Base-by-base conservation (phyloP, 352 stramenopile species). In the Globisporangium sylvaticum region DNA sequence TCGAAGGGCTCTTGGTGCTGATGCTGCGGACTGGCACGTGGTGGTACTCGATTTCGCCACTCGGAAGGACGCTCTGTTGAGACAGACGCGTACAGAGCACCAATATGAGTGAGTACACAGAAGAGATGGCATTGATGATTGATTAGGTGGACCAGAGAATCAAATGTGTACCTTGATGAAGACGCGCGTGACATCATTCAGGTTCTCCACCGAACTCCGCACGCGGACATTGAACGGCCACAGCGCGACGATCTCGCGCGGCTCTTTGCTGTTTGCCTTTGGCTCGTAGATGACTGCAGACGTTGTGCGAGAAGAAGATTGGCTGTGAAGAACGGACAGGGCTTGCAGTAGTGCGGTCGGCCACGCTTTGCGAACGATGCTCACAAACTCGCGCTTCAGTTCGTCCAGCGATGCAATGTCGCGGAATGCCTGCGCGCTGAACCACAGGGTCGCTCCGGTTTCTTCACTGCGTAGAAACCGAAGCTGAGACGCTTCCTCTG, bases 161-260 rank as follows among this genome's bases (percentile, higher is more conserved):
- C 24, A 14, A 44, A 39, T 9, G 7, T 24, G 7, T 37, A 76
- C 70, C 70, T 84, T 83, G 50, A 87, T 48, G 37, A 72, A 84
- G 6, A 88, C 25, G 20, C 76, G 74, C 20, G 74, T 74, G 42
- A 73, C 37, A 44, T 84, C 74, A 7, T 65, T 69, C n/a, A 68
- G 62, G 20, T 82, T 65, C 8, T 68, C 69, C 37, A 80, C 12
- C 25, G 71, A 58, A 24, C 71, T 73, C 3, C 62, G 67, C 3
- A 87, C 58, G 25, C 64, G 76, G 42, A 84, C 70, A 8, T 75
- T 52, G 57, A 83, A 83, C 7, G 76, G 76, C 80, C 78, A 86
- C 29, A 84, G 80, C 1, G 78, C 80, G 15, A 76, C 77, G 63
- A 86, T 76, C 64, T 88, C 76, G 46, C 71, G 66, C 4, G 76